Conservation (phyloP, 2,329 filamentous ascomycete genomes). For the Grosmannia serpens region DNA sequence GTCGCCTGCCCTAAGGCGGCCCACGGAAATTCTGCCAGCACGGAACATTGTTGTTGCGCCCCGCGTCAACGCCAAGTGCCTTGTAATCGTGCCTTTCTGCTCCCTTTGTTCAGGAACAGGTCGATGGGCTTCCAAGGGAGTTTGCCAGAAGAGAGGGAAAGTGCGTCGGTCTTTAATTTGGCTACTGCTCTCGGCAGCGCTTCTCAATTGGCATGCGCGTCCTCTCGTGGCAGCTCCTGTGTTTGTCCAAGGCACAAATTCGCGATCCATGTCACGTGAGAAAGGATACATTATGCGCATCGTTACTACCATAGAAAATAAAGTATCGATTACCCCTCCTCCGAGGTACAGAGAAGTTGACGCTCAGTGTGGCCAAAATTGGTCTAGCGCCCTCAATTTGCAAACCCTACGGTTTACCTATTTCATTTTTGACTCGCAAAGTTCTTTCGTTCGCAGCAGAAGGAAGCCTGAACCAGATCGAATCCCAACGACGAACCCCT, state of each 20-base stretch:
- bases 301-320: neutral
- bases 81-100: neutral
- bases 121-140: neutral
- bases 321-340: neutral
- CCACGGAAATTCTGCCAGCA: conserved; percentile 5
- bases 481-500: neutral
- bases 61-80: neutral
- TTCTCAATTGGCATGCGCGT: neutral
- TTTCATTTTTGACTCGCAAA: conserved; percentile 4
- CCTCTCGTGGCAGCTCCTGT: neutral
- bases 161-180: neutral
- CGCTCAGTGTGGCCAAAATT: neutral
- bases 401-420: conserved; percentile 6
- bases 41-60: conserved; percentile 11
- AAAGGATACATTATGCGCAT: neutral
- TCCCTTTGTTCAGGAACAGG: neutral
- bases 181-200: neutral
- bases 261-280: neutral
- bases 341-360: neutral
- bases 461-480: neutral
- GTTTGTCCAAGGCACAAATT: neutral
- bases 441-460: neutral
- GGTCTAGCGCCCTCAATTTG: conserved; percentile 4
- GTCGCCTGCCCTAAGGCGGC: conserved; percentile 11
- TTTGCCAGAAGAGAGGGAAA: neutral